Base-by-base conservation (phyloP, 2,329 filamentous ascomycete genomes). In the Hypomyces perniciosus region DNA sequence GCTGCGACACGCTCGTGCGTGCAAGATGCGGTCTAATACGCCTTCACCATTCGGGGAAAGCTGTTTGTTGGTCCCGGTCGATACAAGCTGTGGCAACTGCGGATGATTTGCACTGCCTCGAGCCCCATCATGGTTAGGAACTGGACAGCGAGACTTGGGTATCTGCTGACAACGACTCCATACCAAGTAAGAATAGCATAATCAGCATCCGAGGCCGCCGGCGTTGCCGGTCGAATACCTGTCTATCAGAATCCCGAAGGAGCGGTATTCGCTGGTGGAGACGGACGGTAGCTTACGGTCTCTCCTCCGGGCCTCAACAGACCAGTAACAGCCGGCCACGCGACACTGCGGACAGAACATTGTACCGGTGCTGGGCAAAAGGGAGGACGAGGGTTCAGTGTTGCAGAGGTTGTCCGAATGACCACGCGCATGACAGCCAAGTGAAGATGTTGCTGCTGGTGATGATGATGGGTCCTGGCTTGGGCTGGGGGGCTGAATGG, bases 221-320 rank as follows among this genome's bases (percentile, higher is more conserved):
- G 20, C 20, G 20, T 20, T 20, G 2, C 20, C 26, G 13, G 39
- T 12, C n/a, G 6, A 42, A 42, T 35, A 44, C 48, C 38, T 35
- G 37, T 40, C 41, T 48, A 34, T 40, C 45, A 45, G 40, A 38
- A 45, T 46, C 41, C 46, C 51, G 46, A 41, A 35, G 49, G 46
- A 29, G 31, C 33, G 46, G 51, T 50, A 53, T 39, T 44, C 51
- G 38, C 46, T 50, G 51, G 46, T 41, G 30, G 51, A 46, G 49
- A 45, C 51, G 42, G 51, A 42, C 51, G 46, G 51, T 44, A 37
- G 50, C 42, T 50, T 45, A 38, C 44, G 37, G 41, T 44, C 41
- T 38, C 39, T 35, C 13, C 35, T 34, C 29, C 37, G 33, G 31
- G 51, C 26, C 34, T 30, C 31, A 40, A 40, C 45, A 35, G 43